These are phyloP conservation scores for Erythrophleum fordii DNA, from an alignment of 306 rosid species.

Conservation along the genomic window DNA sequence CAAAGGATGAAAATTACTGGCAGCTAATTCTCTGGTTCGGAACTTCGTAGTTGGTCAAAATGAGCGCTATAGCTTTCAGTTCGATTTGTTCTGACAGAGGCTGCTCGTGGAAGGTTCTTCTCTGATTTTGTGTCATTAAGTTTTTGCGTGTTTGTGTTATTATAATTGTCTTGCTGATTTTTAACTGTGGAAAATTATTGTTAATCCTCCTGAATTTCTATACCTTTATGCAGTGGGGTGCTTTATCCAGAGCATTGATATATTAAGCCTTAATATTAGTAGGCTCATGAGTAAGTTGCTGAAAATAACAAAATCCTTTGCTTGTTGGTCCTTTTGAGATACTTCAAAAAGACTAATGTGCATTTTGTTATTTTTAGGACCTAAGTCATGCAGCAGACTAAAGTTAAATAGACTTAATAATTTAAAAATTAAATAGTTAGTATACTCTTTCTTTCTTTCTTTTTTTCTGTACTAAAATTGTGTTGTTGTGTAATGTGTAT, in stretches of 20 bases:
- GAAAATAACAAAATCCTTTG: too few species aligned
- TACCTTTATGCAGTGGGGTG: neutral
- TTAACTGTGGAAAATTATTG: neutral
- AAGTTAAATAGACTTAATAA: neutral
- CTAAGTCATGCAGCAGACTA: neutral
- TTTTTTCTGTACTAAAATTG: neutral
- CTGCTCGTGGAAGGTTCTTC: constrained; percentile 47
- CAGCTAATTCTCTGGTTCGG: constrained; percentile 17
- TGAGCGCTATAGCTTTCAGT: constrained; percentile 50
- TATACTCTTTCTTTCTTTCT: too few species aligned
- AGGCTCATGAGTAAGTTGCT: too few species aligned
- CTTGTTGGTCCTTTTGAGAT: neutral
- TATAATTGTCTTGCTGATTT: neutral
- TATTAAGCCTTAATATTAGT: neutral
- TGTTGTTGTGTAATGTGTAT: constrained; percentile 6
- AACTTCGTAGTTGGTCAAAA: constrained; percentile 29
- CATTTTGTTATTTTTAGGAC: neutral
- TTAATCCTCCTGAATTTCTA: neutral
- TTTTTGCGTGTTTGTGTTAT: neutral
- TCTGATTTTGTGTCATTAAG: neutral
- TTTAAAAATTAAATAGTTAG: neutral
- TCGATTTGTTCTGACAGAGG: constrained; percentile 44
- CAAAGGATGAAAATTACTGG: neutral
- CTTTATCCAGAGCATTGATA: neutral
- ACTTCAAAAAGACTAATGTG: neutral